phyloP scores from a whole-genome alignment of 805 yeast genomes.

The Barnettozyma sp. region DNA sequence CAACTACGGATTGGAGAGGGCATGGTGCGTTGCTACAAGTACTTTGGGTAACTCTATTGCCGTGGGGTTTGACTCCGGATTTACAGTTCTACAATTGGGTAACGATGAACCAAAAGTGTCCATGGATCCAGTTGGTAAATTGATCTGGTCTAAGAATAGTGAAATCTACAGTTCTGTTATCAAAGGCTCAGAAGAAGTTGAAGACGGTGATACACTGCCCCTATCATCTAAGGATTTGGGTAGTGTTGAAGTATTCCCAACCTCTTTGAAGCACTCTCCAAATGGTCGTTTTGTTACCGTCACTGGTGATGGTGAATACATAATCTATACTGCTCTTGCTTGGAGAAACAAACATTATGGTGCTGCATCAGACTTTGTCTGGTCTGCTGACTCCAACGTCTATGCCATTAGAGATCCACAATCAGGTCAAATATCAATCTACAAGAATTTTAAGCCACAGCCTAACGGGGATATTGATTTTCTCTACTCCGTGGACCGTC shows the following conservation, averaged over 20 bases:
- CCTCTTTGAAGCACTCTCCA: constrained; percentile 83
- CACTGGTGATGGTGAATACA: constrained; percentile 96
- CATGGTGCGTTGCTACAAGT: constrained; percentile 86
- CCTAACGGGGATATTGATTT: constrained; percentile 56
- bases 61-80: constrained; percentile 93
- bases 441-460: constrained; percentile 80
- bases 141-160: constrained; percentile 79
- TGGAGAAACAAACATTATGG: constrained; percentile 97
- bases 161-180: constrained; percentile 83
- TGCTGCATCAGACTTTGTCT: constrained; percentile 80
- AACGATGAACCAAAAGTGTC: constrained; percentile 91
- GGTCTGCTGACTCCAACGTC: constrained; percentile 88
- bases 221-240: constrained; percentile 87
- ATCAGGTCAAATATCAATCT: constrained; percentile 53
- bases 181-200: constrained; percentile 56
- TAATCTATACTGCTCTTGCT: constrained; percentile 91
- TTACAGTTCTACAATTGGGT: constrained; percentile 82
- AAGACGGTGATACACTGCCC: constrained; percentile 76
- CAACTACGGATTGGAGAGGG: constrained; percentile 88
- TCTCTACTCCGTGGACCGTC: constrained; percentile 66
- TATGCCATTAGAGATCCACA: constrained; percentile 76
- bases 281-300: constrained; percentile 96
- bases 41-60: constrained; percentile 72
- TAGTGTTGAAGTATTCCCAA: constrained; percentile 89
- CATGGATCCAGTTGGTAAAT: constrained; percentile 88